phyloP scores from a whole-genome alignment of 768 basidiomycete species.

The Calocybe cyanea region DNA sequence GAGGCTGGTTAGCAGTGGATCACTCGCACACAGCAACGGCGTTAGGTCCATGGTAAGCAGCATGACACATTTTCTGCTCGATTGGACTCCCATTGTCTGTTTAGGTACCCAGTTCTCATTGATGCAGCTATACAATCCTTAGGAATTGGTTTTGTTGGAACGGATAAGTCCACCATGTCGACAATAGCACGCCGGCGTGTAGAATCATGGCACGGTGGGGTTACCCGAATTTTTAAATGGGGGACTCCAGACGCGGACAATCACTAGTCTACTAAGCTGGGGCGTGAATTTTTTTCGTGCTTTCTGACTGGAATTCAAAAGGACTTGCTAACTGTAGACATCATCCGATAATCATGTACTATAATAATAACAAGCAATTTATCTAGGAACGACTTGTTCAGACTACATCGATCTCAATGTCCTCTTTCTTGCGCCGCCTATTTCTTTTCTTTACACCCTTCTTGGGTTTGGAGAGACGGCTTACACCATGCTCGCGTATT shows the following conservation, averaged over 20 bases:
- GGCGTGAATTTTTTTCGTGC: no score
- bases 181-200: constrained; percentile 63
- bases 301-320: constrained; percentile 4
- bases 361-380: neutral
- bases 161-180: constrained; percentile 69
- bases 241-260: constrained; percentile 54
- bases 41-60: constrained; percentile 47
- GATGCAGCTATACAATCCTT: constrained; percentile 70
- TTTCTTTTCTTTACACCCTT: neutral
- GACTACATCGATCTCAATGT: neutral
- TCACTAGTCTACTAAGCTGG: constrained; percentile 31
- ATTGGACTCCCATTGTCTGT: constrained; percentile 1
- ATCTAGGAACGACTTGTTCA: neutral
- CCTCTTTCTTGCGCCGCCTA: neutral
- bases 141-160: constrained; percentile 69
- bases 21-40: constrained; percentile 43
- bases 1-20: constrained; percentile 52
- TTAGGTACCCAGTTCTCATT: constrained; percentile 69
- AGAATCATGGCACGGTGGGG: constrained; percentile 61
- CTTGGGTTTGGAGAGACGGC: constrained; percentile 24
- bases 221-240: constrained; percentile 52
- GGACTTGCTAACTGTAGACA: neutral
- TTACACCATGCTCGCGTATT: constrained; percentile 27
- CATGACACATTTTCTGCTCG: neutral
- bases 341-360: neutral